Percentiles rank a stretch among this genome's conserved stretches.
These are phyloP conservation scores for Penicillium bovifimosum DNA, from an alignment of 495 filamentous ascomycete species.

Conservation along the genomic window DNA sequence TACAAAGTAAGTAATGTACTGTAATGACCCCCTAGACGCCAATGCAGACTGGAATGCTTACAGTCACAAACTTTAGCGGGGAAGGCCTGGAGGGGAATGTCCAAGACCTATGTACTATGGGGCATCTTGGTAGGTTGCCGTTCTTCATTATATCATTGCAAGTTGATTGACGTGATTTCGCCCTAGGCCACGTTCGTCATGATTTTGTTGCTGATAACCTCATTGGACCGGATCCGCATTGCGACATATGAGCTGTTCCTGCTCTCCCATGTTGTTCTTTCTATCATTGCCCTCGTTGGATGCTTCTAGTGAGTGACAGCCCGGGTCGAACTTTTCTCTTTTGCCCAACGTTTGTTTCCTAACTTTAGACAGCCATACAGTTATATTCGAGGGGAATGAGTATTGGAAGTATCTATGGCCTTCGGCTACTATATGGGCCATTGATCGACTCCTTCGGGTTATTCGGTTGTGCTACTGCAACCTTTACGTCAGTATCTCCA, in stretches of 20 bases:
- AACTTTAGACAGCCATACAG: conserved; percentile 37
- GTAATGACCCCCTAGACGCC: background rate
- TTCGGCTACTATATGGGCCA: conserved; percentile 43
- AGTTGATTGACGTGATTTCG: background rate
- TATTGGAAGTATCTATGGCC: conserved; percentile 53
- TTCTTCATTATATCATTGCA: background rate
- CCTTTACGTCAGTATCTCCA: conserved; percentile 21
- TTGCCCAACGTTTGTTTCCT: background rate
- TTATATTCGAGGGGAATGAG: conserved; percentile 40
- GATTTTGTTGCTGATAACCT: conserved; percentile 39
- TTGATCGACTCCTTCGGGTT: conserved; percentile 46
- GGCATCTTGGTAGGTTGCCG: conserved; percentile 27
- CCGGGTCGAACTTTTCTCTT: background rate
- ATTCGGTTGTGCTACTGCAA: conserved; percentile 47
- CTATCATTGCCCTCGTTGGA: conserved; percentile 43
- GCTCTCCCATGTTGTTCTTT: conserved; percentile 47
- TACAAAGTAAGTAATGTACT: conserved; percentile 20
- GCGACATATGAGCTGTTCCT: conserved; percentile 52
- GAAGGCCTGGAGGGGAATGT: conserved; percentile 27
- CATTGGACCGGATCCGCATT: conserved; percentile 44
- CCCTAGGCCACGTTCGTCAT: conserved; percentile 44
- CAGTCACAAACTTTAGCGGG: conserved; percentile 13
- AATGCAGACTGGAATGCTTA: background rate
- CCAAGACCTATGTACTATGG: conserved; percentile 35
- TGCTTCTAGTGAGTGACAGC: conserved; percentile 45